These are phyloP conservation scores for Punica granatum DNA, from an alignment of 345 rosid genomes.

Conservation along the genomic window DNA sequence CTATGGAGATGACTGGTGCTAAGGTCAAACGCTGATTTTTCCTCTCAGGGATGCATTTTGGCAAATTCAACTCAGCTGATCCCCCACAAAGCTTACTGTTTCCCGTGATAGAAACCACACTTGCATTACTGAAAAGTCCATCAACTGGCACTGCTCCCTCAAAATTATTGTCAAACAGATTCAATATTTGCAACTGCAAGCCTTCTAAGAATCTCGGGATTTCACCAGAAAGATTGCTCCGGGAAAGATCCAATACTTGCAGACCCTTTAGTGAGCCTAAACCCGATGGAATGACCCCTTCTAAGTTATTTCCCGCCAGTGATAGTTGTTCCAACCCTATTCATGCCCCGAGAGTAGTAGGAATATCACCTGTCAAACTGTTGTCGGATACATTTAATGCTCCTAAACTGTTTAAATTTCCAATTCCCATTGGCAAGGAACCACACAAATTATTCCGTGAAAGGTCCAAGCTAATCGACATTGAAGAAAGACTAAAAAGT, in stretches of 20 bases:
- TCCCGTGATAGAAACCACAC: constrained; percentile 20
- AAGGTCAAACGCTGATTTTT: constrained; percentile 4
- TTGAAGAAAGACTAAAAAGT: not conserved
- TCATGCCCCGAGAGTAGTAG: constrained; percentile 18
- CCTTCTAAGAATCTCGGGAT: constrained; percentile 15
- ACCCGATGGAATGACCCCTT: constrained; percentile 25
- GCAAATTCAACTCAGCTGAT: not conserved
- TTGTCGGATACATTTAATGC: constrained; percentile 15
- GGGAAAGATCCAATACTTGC: constrained; percentile 26
- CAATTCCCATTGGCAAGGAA: constrained; percentile 14
- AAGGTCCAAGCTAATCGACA: constrained; percentile 11
- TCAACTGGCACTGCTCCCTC: constrained; percentile 30
- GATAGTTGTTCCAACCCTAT: constrained; percentile 6
- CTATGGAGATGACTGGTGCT: not conserved
- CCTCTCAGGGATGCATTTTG: not conserved
- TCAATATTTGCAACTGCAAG: constrained; percentile 4
- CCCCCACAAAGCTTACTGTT: constrained; percentile 8
- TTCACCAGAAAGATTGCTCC: constrained; percentile 21
- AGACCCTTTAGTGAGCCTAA: constrained; percentile 23
- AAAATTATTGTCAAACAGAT: constrained; percentile 31
- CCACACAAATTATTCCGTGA: constrained; percentile 25
- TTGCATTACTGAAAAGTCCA: constrained; percentile 29
- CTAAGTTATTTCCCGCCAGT: constrained; percentile 22
- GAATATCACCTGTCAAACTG: constrained; percentile 23
- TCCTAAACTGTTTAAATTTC: constrained; percentile 12